A percentile compares a stretch with the other conserved stretches of the same genome.
These are phyloP conservation scores for Coemansia sp. DNA, from an alignment of 192 early-diverging fungal genomes.

Conservation along the genomic window DNA sequence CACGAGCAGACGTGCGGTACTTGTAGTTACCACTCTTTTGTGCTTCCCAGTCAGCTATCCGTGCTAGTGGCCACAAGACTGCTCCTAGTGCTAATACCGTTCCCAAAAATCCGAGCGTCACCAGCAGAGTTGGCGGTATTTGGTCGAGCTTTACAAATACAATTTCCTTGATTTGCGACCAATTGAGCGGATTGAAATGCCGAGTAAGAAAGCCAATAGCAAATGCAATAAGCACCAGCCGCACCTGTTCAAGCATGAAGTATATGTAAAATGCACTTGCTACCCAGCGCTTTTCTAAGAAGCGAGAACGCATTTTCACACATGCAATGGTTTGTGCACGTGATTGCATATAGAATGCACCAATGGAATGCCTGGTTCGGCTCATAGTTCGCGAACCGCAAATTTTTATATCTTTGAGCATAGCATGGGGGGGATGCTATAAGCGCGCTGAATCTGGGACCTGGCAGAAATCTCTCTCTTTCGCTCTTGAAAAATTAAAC, in stretches of 20 bases:
- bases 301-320: neutral
- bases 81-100: constrained; percentile 30
- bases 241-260: constrained; percentile 52
- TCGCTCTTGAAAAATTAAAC: neutral
- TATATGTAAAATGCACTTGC: no score
- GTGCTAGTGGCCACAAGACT: constrained; percentile 46
- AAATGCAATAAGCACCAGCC: constrained; percentile 54
- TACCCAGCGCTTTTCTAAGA: neutral
- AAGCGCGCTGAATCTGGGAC: no score
- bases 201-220: constrained; percentile 54
- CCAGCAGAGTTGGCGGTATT: constrained; percentile 37
- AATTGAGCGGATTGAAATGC: constrained; percentile 55
- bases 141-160: constrained; percentile 32
- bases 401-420: constrained; percentile 29
- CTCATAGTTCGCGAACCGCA: constrained; percentile 40
- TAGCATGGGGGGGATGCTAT: neutral
- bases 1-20: constrained; percentile 46
- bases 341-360: constrained; percentile 2
- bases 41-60: constrained; percentile 49
- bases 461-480: no score
- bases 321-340: neutral
- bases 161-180: constrained; percentile 47
- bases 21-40: constrained; percentile 33
- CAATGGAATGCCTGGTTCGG: constrained; percentile 24
- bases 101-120: constrained; percentile 14